Conservation (phyloP, 768 basidiomycete species). For the Cantharellus anzutake region DNA sequence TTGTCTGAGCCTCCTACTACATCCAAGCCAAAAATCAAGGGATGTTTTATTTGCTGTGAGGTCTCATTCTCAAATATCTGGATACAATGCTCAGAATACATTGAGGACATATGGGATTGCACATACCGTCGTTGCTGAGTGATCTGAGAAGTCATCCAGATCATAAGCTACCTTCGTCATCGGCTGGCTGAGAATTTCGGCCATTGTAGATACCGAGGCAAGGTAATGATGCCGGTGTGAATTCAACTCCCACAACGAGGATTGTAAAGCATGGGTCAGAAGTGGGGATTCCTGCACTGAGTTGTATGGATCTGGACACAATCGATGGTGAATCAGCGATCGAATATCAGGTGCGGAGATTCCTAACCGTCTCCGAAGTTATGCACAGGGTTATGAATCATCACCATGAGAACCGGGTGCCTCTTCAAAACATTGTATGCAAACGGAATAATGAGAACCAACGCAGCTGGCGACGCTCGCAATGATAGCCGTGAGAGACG, state of each 20-base stretch:
- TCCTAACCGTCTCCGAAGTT: slow-evolving; percentile 3
- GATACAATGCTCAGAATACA: too few species aligned
- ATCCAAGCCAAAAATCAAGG: too few species aligned
- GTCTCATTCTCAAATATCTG: too few species aligned
- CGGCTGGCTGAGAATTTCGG: slow-evolving; percentile 69
- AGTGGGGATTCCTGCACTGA: slow-evolving; percentile 49
- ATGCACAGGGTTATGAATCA: slow-evolving; percentile 50
- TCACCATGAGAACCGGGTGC: slow-evolving; percentile 79
- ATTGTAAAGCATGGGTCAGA: slow-evolving; percentile 59
- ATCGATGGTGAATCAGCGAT: not conserved
- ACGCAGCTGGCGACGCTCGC: slow-evolving; percentile 71
- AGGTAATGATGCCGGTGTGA: slow-evolving; percentile 72
- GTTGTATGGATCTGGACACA: slow-evolving; percentile 45
- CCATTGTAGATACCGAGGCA: slow-evolving; percentile 66
- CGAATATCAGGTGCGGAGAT: not conserved
- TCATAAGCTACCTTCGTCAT: slow-evolving; percentile 83
- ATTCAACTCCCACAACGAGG: slow-evolving; percentile 84
- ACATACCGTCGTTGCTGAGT: slow-evolving; percentile 67
- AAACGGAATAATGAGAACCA: slow-evolving; percentile 82
- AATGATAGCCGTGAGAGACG: slow-evolving; percentile 72
- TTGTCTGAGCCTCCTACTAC: too few species aligned
- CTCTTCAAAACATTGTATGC: slow-evolving; percentile 85
- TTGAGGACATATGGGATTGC: not conserved
- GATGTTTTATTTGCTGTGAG: too few species aligned
- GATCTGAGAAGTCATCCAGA: slow-evolving; percentile 94